phyloP scores from a whole-genome alignment of 495 filamentous ascomycete species.

The Schizothecium vesticola region DNA sequence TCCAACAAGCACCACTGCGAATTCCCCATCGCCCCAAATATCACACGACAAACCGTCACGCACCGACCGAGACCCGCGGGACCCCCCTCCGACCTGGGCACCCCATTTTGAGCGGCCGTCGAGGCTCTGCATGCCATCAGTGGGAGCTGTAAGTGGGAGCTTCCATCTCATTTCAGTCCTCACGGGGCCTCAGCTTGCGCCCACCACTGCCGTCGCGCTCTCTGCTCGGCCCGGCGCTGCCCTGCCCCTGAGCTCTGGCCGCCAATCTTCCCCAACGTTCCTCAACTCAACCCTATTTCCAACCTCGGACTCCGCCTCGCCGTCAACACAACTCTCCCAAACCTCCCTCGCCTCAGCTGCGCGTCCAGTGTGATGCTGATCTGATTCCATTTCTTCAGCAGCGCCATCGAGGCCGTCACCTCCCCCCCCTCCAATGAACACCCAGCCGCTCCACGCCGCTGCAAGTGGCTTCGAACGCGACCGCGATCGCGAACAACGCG shows the following conservation, averaged over 20 bases:
- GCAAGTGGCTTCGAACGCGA: slow-evolving; percentile 37
- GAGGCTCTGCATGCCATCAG: slow-evolving; percentile 16
- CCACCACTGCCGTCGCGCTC: neutral
- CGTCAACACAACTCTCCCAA: neutral
- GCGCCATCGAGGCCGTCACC: slow-evolving; percentile 18
- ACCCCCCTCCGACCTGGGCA: neutral
- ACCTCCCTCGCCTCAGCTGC: neutral
- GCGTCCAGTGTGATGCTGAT: neutral
- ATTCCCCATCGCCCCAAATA: neutral
- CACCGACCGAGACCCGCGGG: neutral
- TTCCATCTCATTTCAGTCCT: neutral
- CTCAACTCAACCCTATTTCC: neutral
- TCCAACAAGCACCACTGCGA: neutral
- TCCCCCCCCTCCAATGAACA: slow-evolving; percentile 37
- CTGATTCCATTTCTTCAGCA: neutral
- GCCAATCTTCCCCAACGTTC: neutral
- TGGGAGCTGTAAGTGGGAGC: slow-evolving; percentile 21
- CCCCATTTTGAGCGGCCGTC: slow-evolving; percentile 8
- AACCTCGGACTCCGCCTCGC: neutral
- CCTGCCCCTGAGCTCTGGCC: slow-evolving; percentile 1
- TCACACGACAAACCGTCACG: neutral
- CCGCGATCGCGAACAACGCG: slow-evolving; percentile 24
- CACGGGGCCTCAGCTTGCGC: neutral
- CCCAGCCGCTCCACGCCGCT: slow-evolving; percentile 36
- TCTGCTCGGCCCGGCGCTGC: neutral